Conservation (phyloP, 139 green algal genomes). For the Volvox reticuliferus region DNA sequence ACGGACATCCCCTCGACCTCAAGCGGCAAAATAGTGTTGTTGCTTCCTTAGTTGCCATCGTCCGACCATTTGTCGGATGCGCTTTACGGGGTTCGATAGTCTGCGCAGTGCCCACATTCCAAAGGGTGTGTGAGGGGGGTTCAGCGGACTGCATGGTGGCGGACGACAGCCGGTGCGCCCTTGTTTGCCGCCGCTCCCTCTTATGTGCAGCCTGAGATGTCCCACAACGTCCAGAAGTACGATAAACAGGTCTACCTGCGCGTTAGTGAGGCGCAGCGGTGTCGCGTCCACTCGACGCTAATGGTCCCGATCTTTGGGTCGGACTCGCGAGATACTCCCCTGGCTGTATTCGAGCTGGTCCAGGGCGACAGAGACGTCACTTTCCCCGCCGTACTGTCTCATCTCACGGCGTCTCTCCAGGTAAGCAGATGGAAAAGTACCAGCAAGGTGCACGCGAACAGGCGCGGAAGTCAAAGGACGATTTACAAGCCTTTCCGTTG, state of each 20-base stretch:
- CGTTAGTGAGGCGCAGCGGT: slow-evolving; percentile 85
- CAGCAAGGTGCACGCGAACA: too few species aligned
- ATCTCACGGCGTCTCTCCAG: slow-evolving; percentile 61
- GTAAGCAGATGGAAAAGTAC: slow-evolving; percentile 30
- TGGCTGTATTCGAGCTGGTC: slow-evolving; percentile 87
- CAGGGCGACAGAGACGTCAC: slow-evolving; percentile 75
- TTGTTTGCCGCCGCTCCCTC: neutral
- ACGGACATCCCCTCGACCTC: too few species aligned
- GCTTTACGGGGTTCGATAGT: too few species aligned
- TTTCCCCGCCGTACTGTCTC: slow-evolving; percentile 73
- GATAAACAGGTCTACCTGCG: slow-evolving; percentile 84
- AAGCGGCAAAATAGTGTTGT: too few species aligned
- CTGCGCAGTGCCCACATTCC: too few species aligned
- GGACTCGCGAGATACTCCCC: slow-evolving; percentile 51
- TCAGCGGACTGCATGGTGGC: too few species aligned
- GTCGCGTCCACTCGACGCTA: slow-evolving; percentile 79
- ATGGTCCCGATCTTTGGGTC: slow-evolving; percentile 54
- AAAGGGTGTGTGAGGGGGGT: too few species aligned
- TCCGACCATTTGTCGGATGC: too few species aligned
- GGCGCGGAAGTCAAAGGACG: too few species aligned
- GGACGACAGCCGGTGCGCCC: too few species aligned
- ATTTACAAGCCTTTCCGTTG: too few species aligned
- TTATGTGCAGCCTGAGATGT: slow-evolving; percentile 82
- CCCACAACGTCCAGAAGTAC: slow-evolving; percentile 85
- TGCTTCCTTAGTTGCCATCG: too few species aligned